Evolutionary conservation across 768 basidiomycete species (phyloP), one percentile per base, ranked within the genome.

Genomic region (Boletellus ananiceps): DNA sequence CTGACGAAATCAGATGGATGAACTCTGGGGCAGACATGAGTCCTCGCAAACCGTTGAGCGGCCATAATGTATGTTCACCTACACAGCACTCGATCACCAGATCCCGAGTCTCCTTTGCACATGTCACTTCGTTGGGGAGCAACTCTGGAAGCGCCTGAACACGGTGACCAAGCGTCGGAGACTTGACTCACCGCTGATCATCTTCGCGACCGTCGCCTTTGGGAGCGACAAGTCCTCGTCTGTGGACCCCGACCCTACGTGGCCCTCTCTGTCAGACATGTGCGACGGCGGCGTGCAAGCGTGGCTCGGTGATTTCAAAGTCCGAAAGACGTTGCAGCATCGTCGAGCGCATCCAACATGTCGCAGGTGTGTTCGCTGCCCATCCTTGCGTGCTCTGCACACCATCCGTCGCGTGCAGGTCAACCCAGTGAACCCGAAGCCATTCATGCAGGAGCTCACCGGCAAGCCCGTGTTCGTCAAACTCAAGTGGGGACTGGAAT

Each of bases 401-500:
- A 47, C 41, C 61, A 39, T 57, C 46, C 34, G 14, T 4, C n/a
- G 33, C 57, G 19, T 32, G 14, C 66, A 88, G 86, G 85, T 89
- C 64, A 83, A 84, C 61, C 94, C 94, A 57, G 92, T 98, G 62
- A 99, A 99, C 72, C 96, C 96, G 18, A 98, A 98, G 74, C 96
- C 96, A 6, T 98, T 98, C 75, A 79, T 99, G 63, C 93, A 97
- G 74, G 94, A 96, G 68, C 84, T 98, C 58, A 97, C 96, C 23
- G 96, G 96, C 55, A 97, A 99, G 76, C 86, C 88, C 34, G 91
- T 98, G 39, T 89, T 84, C 63, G 96, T 98, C 55, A 82, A 83
- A 52, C 81, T 99, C 63, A 99, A 99, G 75, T 99, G 96, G 96
- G 96, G 96, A 54, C 78, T 97, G 44, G 93, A 98, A 66, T 98